These are phyloP conservation scores for Cucurbita ficifolia DNA, from an alignment of 306 rosid genomes.

Conservation along the genomic window DNA sequence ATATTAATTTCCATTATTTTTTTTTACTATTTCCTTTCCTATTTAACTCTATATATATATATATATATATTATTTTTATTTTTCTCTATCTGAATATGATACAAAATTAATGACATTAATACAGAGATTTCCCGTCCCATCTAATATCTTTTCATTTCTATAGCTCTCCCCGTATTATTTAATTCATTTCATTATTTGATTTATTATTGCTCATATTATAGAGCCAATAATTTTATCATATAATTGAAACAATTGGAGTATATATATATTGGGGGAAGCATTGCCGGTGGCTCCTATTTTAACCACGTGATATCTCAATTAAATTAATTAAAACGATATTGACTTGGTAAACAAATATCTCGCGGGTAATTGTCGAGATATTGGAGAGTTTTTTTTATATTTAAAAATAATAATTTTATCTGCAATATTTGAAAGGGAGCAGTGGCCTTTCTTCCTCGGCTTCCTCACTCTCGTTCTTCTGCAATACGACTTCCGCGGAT, in stretches of 20 bases:
- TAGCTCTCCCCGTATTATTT: background rate
- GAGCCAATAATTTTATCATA: background rate
- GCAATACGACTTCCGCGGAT: slow-evolving; percentile 28
- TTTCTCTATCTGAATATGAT: background rate
- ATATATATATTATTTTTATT: background rate
- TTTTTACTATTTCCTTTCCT: too few relatives aligned
- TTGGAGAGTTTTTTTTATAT: too few relatives aligned
- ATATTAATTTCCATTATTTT: background rate
- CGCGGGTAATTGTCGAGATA: background rate
- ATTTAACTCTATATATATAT: background rate
- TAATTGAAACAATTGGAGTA: background rate
- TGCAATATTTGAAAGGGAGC: background rate
- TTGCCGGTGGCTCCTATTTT: background rate
- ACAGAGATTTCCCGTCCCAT: background rate
- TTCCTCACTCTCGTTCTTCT: background rate
- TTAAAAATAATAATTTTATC: background rate
- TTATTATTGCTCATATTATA: background rate
- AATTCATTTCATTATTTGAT: background rate
- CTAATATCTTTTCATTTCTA: background rate
- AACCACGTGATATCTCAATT: background rate
- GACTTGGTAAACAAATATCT: background rate
- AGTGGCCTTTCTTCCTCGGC: background rate
- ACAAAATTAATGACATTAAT: background rate
- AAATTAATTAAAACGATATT: background rate
- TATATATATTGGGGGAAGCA: background rate